phyloP scores from a whole-genome alignment of 257 asterid species.

The Penstemon newberryi region DNA sequence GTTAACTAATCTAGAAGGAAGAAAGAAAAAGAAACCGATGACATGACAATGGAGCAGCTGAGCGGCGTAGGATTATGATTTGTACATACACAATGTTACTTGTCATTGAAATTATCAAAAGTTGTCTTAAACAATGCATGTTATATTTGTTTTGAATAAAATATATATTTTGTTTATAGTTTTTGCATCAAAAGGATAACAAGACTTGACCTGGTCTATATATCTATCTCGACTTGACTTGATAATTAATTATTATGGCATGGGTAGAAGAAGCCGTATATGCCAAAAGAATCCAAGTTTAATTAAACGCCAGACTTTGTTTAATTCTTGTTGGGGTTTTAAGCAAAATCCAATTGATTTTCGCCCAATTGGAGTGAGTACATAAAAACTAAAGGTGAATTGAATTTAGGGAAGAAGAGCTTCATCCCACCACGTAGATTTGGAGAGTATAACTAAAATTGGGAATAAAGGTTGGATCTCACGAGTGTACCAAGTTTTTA shows the following conservation, averaged over 20 bases:
- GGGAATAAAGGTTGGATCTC: no score
- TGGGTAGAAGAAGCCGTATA: neutral
- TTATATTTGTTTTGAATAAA: neutral
- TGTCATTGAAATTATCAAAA: neutral
- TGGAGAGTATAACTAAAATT: no score
- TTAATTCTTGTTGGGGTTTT: no score
- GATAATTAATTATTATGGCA: neutral
- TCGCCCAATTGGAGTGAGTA: no score
- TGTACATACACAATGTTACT: neutral
- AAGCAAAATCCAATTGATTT: no score
- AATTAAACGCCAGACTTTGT: no score
- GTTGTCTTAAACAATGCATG: neutral
- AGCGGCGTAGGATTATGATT: no score
- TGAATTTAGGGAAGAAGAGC: no score
- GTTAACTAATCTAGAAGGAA: neutral
- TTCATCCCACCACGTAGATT: no score
- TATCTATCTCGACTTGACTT: neutral
- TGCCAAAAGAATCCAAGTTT: no score
- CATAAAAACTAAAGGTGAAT: no score
- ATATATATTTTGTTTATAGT: neutral
- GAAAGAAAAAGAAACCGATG: neutral
- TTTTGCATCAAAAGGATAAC: slow-evolving; percentile 25
- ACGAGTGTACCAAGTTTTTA: no score
- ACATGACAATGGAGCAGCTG: slow-evolving; percentile 5
- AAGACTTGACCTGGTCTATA: slow-evolving; percentile 39